Percentiles rank a stretch among this genome's conserved stretches.
phyloP scores from a whole-genome alignment of 768 basidiomycete species.

The Sarcomyxa edulis region DNA sequence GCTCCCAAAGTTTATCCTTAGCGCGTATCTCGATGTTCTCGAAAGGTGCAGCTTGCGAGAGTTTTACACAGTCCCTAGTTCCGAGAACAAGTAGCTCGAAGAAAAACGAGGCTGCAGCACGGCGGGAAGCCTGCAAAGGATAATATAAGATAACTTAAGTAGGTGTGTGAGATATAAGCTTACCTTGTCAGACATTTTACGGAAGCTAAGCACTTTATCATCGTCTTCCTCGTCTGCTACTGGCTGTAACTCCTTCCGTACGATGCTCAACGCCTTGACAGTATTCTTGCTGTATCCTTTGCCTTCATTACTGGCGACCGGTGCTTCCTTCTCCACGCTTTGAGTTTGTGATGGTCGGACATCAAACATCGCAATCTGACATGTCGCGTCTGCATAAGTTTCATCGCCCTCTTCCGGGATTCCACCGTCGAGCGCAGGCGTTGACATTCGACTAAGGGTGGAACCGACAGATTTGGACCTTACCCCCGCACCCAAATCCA shows the following conservation, averaged over 20 bases:
- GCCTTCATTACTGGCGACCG: conserved; percentile 43
- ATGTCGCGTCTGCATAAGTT: conserved; percentile 62
- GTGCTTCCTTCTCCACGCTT: conserved; percentile 34
- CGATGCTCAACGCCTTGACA: conserved; percentile 71
- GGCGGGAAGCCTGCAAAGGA: conserved; percentile 65
- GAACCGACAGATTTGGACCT: conserved; percentile 45
- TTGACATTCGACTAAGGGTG: conserved; percentile 62
- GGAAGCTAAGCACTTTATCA: conserved; percentile 73
- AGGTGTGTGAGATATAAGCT: conserved; percentile 9
- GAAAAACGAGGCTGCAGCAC: conserved; percentile 95
- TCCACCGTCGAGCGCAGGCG: conserved; percentile 52
- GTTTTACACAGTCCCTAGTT: conserved; percentile 84
- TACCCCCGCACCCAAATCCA: conserved; percentile 25
- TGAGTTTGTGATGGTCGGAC: conserved; percentile 51
- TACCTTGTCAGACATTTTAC: conserved; percentile 74
- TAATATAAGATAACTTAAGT: conserved; percentile 1
- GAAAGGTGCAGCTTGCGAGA: conserved; percentile 71
- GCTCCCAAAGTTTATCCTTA: conserved; percentile 84
- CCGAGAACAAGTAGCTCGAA: conserved; percentile 94
- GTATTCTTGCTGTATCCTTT: conserved; percentile 89
- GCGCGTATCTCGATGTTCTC: conserved; percentile 81
- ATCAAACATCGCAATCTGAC: conserved; percentile 83
- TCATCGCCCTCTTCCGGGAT: conserved; percentile 55
- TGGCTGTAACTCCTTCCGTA: conserved; percentile 68
- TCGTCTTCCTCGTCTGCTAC: conserved; percentile 36